phyloP scores from a whole-genome alignment of 495 filamentous ascomycete species.

The Podospora didyma region DNA sequence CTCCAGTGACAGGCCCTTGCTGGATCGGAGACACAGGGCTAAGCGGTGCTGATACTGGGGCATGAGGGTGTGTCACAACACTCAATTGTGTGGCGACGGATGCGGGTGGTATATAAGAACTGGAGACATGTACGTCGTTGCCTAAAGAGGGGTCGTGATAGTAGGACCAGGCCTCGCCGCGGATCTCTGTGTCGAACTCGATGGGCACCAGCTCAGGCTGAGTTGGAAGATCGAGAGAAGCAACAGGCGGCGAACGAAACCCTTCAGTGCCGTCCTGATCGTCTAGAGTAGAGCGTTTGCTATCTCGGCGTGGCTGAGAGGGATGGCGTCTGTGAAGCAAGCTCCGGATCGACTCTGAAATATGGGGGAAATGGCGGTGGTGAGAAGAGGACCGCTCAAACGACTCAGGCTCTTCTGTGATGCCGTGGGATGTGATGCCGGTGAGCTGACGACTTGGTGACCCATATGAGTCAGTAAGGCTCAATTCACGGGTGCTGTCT shows the following conservation, averaged over 20 bases:
- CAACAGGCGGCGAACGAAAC: constrained; percentile 22
- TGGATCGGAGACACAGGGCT: constrained; percentile 14
- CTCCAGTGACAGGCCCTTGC: constrained; percentile 1
- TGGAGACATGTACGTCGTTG: constrained; percentile 4
- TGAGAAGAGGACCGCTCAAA: constrained; percentile 13
- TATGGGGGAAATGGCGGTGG: constrained; percentile 14
- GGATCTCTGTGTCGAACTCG: constrained; percentile 23
- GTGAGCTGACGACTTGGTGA: constrained; percentile 23
- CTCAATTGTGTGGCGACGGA: constrained; percentile 3
- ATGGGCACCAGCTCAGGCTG: constrained; percentile 12
- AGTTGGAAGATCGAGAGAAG: constrained; percentile 12
- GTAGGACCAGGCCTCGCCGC: constrained; percentile 27
- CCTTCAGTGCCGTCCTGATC: constrained; percentile 15
- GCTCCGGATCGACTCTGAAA: constrained; percentile 21
- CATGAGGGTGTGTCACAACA: constrained; percentile 7
- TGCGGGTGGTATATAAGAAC: constrained; percentile 6
- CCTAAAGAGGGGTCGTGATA: constrained; percentile 25
- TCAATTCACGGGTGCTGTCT: constrained; percentile 24
- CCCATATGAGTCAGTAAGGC: constrained; percentile 23
- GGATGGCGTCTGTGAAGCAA: constrained; percentile 19
- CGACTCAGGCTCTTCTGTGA: constrained; percentile 28
- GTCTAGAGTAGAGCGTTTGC: constrained; percentile 22
- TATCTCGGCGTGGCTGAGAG: constrained; percentile 21
- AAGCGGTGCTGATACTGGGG: constrained; percentile 6
- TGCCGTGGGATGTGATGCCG: constrained; percentile 19